Evolutionary conservation across 108 stramenopile species (phyloP), one percentile per base, ranked within the genome.

Genomic region (Poteriospumella lacustris): DNA sequence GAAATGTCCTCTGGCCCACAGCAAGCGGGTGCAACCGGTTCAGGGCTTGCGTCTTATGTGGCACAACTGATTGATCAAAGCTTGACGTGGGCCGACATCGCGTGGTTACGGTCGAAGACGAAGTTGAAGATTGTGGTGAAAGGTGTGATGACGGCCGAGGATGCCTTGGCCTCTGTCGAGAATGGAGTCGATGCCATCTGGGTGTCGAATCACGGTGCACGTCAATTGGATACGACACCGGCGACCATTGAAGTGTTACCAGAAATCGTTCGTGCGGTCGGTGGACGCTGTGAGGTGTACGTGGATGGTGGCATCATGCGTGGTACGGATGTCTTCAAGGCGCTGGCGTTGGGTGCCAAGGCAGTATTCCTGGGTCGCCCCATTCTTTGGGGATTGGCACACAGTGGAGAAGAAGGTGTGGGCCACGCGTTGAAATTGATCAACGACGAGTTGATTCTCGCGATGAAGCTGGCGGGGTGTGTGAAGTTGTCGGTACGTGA

Each of bases 191-290:
- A 93, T 31, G 91, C 87, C 40, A 95, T 97, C 81, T 96, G 95
- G 97, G 91, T 98, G 38, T 94, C 93, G 58, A 96, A 98, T 82
- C 97, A 98, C 82, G 97, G 97, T 33, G 95, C 93, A 19, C 88
- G 97, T 77, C 97, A 98, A 83, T 86, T 98, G 33, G 97, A 98
- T 73, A 95, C 94, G 38, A 89, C 89, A 5, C 92, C 94, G 0
- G 93, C 97, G 3, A 95, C 95, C 34, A 94, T 95, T 79, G 94
- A 96, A 79, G 92, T 94, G 0, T 84, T 98, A 2, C 96, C 96
- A 0, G 93, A 93, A 68, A 91, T 95, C 52, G 92, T 89, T 80
- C 91, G 90, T 15, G 96, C 95, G 19, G 96, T 84, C 92, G 38
- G 90, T 90, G 41, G 92, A 89, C 82, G 92, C 90, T 44, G 94